These are phyloP conservation scores for Xylaria venustula DNA, from an alignment of 495 filamentous ascomycete genomes.

Conservation along the genomic window DNA sequence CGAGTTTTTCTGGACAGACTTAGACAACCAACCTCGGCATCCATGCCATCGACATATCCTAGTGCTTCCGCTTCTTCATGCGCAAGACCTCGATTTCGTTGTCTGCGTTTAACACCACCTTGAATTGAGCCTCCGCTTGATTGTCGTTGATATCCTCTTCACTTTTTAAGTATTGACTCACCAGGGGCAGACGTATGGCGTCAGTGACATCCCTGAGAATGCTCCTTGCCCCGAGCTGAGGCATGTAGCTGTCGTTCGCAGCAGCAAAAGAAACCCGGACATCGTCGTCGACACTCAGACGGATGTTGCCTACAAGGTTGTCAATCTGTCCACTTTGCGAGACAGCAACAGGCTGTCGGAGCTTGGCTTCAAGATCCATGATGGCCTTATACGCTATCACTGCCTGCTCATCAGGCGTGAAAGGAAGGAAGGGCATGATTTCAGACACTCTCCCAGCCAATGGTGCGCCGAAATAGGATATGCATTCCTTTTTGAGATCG, in stretches of 20 bases:
- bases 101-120: neutral
- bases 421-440: slow-evolving; percentile 50
- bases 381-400: slow-evolving; percentile 47
- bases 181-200: neutral
- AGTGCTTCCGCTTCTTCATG: neutral
- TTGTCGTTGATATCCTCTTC: neutral
- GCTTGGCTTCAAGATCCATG: slow-evolving; percentile 30
- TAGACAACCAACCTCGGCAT: neutral
- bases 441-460: slow-evolving; percentile 41
- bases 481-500: slow-evolving; percentile 30
- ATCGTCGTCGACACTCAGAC: neutral
- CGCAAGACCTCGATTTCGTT: neutral
- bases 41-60: neutral
- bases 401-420: slow-evolving; percentile 39
- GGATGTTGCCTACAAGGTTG: neutral
- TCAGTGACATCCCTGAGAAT: neutral
- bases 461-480: slow-evolving; percentile 31
- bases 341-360: neutral
- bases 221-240: neutral
- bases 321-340: neutral
- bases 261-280: neutral
- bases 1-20: neutral
- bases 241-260: neutral
- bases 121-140: neutral
- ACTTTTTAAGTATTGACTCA: neutral